Percentiles rank a stretch among this genome's conserved stretches.
phyloP scores from a whole-genome alignment of 1,284 basidiomycete species.

The Leccinum huronense region DNA sequence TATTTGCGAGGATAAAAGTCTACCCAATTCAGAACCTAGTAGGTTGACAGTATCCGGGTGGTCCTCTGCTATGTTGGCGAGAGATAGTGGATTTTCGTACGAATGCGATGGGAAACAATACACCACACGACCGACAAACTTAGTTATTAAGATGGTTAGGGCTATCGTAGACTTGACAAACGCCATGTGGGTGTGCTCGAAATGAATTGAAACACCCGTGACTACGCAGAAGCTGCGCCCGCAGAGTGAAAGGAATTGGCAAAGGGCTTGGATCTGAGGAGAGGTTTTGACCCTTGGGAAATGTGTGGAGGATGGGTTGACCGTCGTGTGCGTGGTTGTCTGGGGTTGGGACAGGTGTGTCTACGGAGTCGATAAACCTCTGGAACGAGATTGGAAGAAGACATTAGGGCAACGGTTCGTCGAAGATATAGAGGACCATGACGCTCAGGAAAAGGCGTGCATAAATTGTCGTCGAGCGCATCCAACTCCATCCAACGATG shows the following conservation, averaged over 20 bases:
- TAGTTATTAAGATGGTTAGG: constrained; percentile 60
- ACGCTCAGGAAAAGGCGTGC: constrained; percentile 83
- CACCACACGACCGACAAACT: constrained; percentile 75
- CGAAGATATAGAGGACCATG: constrained; percentile 75
- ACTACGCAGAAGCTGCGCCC: constrained; percentile 19
- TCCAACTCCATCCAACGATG: constrained; percentile 64
- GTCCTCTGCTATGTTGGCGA: constrained; percentile 50
- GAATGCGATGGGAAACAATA: constrained; percentile 82
- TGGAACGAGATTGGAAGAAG: constrained; percentile 60
- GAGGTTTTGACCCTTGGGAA: constrained; percentile 30
- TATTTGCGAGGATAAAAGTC: constrained; percentile 81
- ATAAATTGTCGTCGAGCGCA: constrained; percentile 78
- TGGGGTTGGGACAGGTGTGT: constrained; percentile 39
- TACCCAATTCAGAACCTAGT: constrained; percentile 86
- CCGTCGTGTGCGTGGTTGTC: constrained; percentile 27
- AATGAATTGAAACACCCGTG: constrained; percentile 36
- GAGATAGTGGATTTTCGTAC: constrained; percentile 67
- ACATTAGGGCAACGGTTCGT: constrained; percentile 60
- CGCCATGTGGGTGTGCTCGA: constrained; percentile 68
- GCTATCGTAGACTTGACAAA: constrained; percentile 56
- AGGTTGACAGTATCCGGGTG: constrained; percentile 70
- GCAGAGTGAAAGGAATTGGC: constrained; percentile 35
- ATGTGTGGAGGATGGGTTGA: constrained; percentile 32
- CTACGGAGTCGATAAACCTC: constrained; percentile 64
- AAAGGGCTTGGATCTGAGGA: constrained; percentile 34